Percentiles rank a stretch among this genome's conserved stretches.
These are phyloP conservation scores for Auricularia sp. DNA, from an alignment of 768 basidiomycete genomes.

Conservation along the genomic window DNA sequence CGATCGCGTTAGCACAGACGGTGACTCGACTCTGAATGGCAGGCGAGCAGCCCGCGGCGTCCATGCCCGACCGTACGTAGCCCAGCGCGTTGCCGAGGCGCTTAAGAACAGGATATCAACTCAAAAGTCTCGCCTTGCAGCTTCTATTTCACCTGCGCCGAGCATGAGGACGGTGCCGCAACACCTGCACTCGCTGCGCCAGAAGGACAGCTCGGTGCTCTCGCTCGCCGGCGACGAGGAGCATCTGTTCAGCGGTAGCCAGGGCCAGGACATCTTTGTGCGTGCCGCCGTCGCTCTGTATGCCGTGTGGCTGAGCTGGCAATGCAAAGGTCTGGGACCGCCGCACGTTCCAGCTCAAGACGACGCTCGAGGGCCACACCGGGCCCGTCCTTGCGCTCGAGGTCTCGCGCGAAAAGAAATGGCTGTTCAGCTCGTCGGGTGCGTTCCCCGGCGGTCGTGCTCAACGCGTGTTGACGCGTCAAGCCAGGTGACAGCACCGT, in stretches of 20 bases:
- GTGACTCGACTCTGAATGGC: too few species aligned
- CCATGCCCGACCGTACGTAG: too few species aligned
- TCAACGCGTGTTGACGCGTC: background rate
- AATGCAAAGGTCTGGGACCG: slow-evolving; percentile 74
- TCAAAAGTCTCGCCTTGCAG: background rate
- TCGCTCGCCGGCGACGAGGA: slow-evolving; percentile 62
- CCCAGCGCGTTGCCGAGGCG: too few species aligned
- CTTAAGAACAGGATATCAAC: background rate
- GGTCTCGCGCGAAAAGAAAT: slow-evolving; percentile 61
- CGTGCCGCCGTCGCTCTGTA: slow-evolving; percentile 12
- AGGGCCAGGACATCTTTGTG: slow-evolving; percentile 68
- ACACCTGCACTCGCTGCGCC: slow-evolving; percentile 51
- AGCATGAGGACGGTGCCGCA: background rate
- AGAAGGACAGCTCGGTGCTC: slow-evolving; percentile 59
- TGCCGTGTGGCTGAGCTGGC: slow-evolving; percentile 6
- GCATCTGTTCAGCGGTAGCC: slow-evolving; percentile 78
- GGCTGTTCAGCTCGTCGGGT: slow-evolving; percentile 91
- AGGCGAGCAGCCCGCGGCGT: too few species aligned
- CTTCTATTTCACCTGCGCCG: background rate
- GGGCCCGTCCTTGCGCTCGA: slow-evolving; percentile 77
- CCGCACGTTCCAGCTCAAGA: slow-evolving; percentile 53
- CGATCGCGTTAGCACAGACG: too few species aligned
- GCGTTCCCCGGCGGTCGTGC: slow-evolving; percentile 13
- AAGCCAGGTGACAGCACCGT: slow-evolving; percentile 76
- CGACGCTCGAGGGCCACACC: slow-evolving; percentile 68